Evolutionary conservation across 2,329 filamentous ascomycete genomes (phyloP).

Genomic region (Curvularia spicifera): DNA sequence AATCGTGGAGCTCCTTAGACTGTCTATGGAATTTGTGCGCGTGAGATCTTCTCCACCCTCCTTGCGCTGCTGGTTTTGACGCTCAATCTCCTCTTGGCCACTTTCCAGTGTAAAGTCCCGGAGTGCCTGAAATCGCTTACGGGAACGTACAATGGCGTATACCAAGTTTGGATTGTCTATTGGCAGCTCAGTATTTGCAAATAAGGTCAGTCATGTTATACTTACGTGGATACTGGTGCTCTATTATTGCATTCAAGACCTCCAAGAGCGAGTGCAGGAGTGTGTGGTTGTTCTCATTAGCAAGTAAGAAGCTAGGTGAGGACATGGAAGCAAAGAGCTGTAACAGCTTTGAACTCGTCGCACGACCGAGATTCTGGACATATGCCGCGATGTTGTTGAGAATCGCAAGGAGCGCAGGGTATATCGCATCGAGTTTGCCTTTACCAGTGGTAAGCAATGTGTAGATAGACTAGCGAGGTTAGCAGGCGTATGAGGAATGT

Average conservation of each 20-base stretch:
- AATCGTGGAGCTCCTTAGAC: conserved; percentile 67
- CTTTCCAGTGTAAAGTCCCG: conserved; percentile 90
- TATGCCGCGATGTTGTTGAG: conserved; percentile 93
- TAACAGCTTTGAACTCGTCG: conserved; percentile 80
- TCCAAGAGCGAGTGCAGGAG: conserved; percentile 83
- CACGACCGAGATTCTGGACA: conserved; percentile 74
- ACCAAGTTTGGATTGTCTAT: conserved; percentile 81
- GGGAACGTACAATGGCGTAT: conserved; percentile 78
- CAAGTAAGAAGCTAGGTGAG: conserved; percentile 86
- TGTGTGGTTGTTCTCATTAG: conserved; percentile 87
- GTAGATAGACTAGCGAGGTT: conserved; percentile 75
- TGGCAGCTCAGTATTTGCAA: conserved; percentile 22
- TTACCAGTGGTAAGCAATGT: conserved; percentile 89
- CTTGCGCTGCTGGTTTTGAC: conserved; percentile 74
- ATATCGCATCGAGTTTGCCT: conserved; percentile 87
- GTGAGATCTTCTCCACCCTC: conserved; percentile 54
- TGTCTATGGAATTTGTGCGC: conserved; percentile 70
- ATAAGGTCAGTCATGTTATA: conserved; percentile 5
- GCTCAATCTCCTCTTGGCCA: conserved; percentile 88
- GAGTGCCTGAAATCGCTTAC: conserved; percentile 82
- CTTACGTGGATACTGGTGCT: conserved; percentile 82
- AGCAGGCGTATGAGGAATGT: conserved; percentile 22
- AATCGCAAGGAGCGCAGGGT: conserved; percentile 87
- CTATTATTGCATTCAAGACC: conserved; percentile 86
- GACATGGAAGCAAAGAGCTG: conserved; percentile 93